A percentile compares a stretch with the other conserved stretches of the same genome.
Conservation (phyloP, 2,329 filamentous ascomycete genomes). For the Bipolaris oryzae region DNA sequence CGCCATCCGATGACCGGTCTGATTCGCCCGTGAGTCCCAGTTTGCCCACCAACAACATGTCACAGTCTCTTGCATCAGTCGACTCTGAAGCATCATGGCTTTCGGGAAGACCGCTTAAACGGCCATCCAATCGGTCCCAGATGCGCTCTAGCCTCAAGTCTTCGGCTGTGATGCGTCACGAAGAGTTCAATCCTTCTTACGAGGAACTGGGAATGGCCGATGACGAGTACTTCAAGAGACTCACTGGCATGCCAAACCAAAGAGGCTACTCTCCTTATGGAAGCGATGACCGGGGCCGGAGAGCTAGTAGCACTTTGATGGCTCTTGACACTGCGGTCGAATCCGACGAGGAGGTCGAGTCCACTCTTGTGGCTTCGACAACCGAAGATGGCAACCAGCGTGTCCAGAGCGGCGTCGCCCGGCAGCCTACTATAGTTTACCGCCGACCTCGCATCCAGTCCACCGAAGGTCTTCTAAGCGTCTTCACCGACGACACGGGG, state of each 20-base stretch:
- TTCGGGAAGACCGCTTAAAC: constrained; percentile 70
- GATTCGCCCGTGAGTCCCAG: constrained; percentile 52
- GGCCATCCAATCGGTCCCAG: constrained; percentile 53
- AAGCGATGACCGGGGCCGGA: constrained; percentile 35
- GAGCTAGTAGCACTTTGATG: constrained; percentile 56
- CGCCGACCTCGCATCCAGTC: constrained; percentile 64
- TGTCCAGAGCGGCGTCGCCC: constrained; percentile 60
- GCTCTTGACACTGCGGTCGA: constrained; percentile 44
- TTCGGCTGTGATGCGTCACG: constrained; percentile 50
- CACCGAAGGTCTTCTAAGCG: constrained; percentile 64
- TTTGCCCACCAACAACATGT: constrained; percentile 56
- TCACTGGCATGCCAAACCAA: constrained; percentile 57
- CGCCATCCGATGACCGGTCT: constrained; percentile 41
- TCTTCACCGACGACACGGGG: constrained; percentile 50
- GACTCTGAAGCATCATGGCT: constrained; percentile 98
- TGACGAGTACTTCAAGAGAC: constrained; percentile 74
- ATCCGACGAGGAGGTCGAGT: constrained; percentile 48
- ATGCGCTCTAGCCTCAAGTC: constrained; percentile 57
- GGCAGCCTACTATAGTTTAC: constrained; percentile 70
- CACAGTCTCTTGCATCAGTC: constrained; percentile 88
- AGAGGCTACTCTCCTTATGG: constrained; percentile 38
- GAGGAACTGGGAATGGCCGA: constrained; percentile 71
- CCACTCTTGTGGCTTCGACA: constrained; percentile 26
- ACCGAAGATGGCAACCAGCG: constrained; percentile 48
- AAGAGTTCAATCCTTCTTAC: constrained; percentile 64